These are phyloP conservation scores for Cercospora canescens DNA, from an alignment of 2,329 filamentous ascomycete genomes.

Conservation along the genomic window DNA sequence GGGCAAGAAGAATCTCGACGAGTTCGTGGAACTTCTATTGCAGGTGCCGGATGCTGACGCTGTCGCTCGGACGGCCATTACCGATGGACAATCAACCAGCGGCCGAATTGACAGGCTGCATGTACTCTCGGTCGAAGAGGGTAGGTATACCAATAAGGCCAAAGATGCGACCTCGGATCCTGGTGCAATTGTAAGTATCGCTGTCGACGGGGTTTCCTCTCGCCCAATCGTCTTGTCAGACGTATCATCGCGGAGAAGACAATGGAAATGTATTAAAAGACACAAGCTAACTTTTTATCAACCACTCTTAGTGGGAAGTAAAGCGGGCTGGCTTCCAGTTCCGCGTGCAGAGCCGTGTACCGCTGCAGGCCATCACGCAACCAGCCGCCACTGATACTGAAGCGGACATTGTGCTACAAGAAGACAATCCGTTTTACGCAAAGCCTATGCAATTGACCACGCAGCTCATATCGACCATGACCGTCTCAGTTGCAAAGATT, in stretches of 20 bases:
- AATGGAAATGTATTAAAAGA: no score
- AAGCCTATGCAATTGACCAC: background rate
- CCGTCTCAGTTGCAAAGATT: background rate
- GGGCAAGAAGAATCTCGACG: background rate
- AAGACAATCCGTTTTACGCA: background rate
- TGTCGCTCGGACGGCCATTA: background rate
- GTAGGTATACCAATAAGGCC: slow-evolving; percentile 6
- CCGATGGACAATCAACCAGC: background rate
- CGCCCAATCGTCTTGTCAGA: background rate
- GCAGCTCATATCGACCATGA: background rate
- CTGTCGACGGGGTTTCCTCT: background rate
- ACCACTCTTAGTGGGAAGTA: background rate
- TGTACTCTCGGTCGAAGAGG: slow-evolving; percentile 8
- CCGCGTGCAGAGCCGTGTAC: background rate
- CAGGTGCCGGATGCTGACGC: background rate
- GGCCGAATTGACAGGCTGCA: slow-evolving; percentile 4
- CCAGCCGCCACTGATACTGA: background rate
- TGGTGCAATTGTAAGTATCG: background rate
- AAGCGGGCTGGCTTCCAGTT: background rate
- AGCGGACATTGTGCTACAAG: background rate
- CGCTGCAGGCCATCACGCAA: background rate
- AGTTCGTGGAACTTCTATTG: background rate
- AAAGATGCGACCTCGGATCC: background rate
- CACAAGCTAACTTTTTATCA: background rate
- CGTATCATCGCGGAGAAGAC: background rate